Conservation (phyloP, 176 grass and related monocot species). For the Hordeum vulgare region DNA sequence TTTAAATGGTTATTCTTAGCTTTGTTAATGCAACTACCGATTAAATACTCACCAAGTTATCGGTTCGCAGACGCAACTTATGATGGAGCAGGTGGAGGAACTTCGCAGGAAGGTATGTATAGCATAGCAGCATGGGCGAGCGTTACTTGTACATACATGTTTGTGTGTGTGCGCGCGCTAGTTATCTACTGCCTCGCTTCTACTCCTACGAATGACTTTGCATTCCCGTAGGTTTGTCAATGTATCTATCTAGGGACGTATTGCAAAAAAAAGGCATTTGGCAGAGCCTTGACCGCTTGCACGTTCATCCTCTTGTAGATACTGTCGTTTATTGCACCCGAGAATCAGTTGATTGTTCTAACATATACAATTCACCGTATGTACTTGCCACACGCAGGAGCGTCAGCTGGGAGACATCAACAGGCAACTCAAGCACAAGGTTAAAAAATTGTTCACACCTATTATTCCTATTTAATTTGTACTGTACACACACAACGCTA, state of each 20-base stretch:
- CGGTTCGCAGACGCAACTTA: constrained; percentile 65
- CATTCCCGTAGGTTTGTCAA: background rate
- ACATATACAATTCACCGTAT: background rate
- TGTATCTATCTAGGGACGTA: background rate
- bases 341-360: background rate
- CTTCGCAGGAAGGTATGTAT: constrained; percentile 72
- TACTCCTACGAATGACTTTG: background rate
- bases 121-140: background rate
- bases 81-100: constrained; percentile 94
- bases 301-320: background rate
- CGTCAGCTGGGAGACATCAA: constrained; percentile 89
- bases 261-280: background rate
- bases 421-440: constrained; percentile 85
- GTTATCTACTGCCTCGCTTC: background rate
- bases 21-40: background rate
- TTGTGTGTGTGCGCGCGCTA: background rate
- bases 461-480: background rate
- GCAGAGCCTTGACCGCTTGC: background rate
- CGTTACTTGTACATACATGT: background rate
- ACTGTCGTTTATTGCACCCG: background rate
- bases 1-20: background rate
- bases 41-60: background rate
- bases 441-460: background rate
- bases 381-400: constrained; percentile 59
- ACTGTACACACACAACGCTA: background rate